Base-by-base conservation (phyloP, 202 grass and related monocot genomes). In the Cymbopogon flexuosus region DNA sequence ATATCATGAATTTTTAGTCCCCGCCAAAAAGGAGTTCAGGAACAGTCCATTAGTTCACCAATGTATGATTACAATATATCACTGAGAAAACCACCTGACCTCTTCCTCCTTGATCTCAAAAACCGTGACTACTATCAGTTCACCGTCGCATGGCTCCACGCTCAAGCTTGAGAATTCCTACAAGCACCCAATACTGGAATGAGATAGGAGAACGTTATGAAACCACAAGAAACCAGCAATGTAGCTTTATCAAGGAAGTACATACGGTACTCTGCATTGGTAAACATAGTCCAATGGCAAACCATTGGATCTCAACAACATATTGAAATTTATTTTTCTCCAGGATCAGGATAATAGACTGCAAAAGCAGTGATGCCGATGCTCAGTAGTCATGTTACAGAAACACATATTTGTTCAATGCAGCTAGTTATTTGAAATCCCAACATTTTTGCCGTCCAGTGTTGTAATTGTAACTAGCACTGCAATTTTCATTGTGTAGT, bases 101-200 rank as follows among this genome's bases (percentile, higher is more conserved):
- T 93, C 96, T 13, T 90, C 79, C 77, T 84, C 88, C 35, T 89
- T 91, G 42, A 98, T 98, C 75, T 98, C 95, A 6, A 98, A 98
- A 60, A 95, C 84, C 34, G 92, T 95, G 41, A 95, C 88, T 66
- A 99, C 34, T 29, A 99, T 86, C 69, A 86, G 67, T 70, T 90
- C 90, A 3, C 77, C 80, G 58, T 91, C 85, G 22, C 92, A 91
- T 15, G 83, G 82, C 40, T 99, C 92, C 60, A 95, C 87, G 33
- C 96, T 99, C 88, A 93, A 90, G 81, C 92, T 95, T 63, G 96
- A 95, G 10, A 91, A 85, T 78, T 99, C 92, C 92, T 94, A 81
- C 51, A 83, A 74, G 52, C 36, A 75, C 11, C 27, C 68, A 75
- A 24, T 60, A 59, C 22, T 76, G 35, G 8, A 78, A 66, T 73